phyloP scores from a whole-genome alignment of 805 yeast genomes.

The Teunomyces cretensis region DNA sequence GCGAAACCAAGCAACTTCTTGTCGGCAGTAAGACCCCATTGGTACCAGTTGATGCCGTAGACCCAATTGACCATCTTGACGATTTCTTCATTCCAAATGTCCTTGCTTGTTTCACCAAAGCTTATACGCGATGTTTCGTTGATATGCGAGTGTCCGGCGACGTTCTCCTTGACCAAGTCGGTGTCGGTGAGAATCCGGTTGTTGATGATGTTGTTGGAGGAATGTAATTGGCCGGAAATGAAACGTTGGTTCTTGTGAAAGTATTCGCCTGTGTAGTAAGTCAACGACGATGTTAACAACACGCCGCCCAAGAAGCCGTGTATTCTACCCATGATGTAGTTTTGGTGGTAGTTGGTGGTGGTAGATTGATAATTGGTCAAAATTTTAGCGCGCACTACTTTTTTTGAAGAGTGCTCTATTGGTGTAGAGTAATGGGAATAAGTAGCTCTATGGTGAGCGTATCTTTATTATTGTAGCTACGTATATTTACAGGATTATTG shows the following conservation, averaged over 20 bases:
- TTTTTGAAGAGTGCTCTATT: background rate
- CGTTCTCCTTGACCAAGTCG: conserved; percentile 43
- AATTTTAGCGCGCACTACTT: background rate
- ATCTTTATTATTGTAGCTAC: background rate
- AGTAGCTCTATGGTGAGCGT: background rate
- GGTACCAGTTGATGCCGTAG: conserved; percentile 53
- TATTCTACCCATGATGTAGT: conserved; percentile 30
- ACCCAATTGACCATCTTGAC: conserved; percentile 63
- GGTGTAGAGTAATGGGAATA: background rate
- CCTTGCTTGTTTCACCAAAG: conserved; percentile 62
- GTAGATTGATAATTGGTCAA: too few relatives aligned
- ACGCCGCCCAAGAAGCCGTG: conserved; percentile 52
- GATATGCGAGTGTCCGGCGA: conserved; percentile 38
- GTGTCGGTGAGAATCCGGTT: conserved; percentile 51
- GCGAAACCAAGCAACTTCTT: conserved; percentile 28
- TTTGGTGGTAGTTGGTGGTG: background rate
- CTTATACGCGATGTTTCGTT: conserved; percentile 32
- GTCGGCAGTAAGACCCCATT: conserved; percentile 36
- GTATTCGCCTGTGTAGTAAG: conserved; percentile 60
- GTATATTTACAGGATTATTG: background rate
- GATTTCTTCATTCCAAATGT: conserved; percentile 78
- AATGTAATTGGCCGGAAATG: conserved; percentile 47
- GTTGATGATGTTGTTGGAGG: conserved; percentile 51
- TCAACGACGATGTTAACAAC: conserved; percentile 58
- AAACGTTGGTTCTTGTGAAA: conserved; percentile 48